Evolutionary conservation across 176 grass and related monocot species (phyloP), one percentile per base, ranked within the genome.

Genomic region (Ampelocalamus luodianensis): DNA sequence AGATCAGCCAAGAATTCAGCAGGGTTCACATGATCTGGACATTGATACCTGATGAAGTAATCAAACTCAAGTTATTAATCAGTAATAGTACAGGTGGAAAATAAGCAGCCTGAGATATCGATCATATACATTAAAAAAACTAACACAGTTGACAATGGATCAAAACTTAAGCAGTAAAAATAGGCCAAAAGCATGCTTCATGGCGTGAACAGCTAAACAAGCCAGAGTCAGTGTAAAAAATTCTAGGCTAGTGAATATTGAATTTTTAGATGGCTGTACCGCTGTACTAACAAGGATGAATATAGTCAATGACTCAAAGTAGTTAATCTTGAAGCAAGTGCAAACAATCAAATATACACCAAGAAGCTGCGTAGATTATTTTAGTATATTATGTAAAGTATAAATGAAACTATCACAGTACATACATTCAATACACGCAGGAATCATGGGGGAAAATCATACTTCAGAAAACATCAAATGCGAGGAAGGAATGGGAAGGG

Each of bases 1-100:
- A 99, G 90, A 90, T 99, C 96, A 66, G 96, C 96, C 51, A 99
- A 85, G 80, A 99, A 99, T 80, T 99, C 96, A n/a, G 96, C 93
- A 78, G 91, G 93, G 79, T 96, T 99, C 70, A 87, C 94, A 92
- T 99, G 96, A 86, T 94, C 96, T 68, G 96, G 93, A 74, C 96
- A 99, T 23, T 83, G 45, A 45, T 92, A 91, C 86, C 93, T 99
- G 85, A 90, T 66, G 54, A 83, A 71, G 38, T 64, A 53, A 78
- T 46, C 66, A 91, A 62, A 85, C 49, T 36, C 68, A 83, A 69
- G 73, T 85, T 74, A 62, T 48, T 48, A 13, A 77, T 71, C 15
- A 38, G 26, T 65, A 59, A 71, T 69, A 60, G 53, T 85, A 64
- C n/a, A 77, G 10, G 64, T 34, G 13, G 2, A 82, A 63, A 66